These are phyloP conservation scores for Cucumis hystrix DNA, from an alignment of 306 rosid species.

Conservation along the genomic window DNA sequence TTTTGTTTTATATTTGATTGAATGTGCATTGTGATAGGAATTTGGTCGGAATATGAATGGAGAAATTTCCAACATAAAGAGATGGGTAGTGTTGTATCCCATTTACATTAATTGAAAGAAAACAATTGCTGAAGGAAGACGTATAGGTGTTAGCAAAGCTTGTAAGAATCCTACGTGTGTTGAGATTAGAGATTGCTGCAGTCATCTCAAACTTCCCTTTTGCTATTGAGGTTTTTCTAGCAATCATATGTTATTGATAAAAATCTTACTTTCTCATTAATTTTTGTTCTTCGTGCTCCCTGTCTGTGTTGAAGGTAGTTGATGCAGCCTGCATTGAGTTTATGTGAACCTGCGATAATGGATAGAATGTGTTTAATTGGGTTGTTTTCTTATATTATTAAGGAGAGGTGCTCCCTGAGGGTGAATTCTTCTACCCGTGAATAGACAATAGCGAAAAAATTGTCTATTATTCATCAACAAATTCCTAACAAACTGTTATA, in stretches of 20 bases:
- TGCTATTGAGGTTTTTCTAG: constrained; percentile 59
- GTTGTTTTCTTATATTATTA: no score
- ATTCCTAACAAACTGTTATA: neutral
- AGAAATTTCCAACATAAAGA: constrained; percentile 47
- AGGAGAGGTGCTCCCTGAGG: neutral
- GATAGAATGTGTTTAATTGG: neutral
- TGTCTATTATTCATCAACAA: neutral
- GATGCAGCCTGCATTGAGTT: neutral
- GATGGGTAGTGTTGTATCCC: constrained; percentile 68
- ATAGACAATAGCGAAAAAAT: neutral
- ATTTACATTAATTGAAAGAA: constrained; percentile 78
- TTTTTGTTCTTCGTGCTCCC: neutral
- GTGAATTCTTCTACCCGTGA: neutral
- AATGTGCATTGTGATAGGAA: constrained; percentile 3
- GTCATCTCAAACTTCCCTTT: constrained; percentile 50
- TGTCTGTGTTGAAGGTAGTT: neutral
- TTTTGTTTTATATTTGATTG: neutral
- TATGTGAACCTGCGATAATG: neutral
- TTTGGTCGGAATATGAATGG: constrained; percentile 38
- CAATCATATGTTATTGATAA: neutral
- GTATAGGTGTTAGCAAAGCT: constrained; percentile 49
- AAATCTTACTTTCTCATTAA: neutral
- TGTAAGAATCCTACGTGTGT: constrained; percentile 76
- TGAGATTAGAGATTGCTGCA: constrained; percentile 79
- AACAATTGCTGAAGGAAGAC: constrained; percentile 75